Percentiles rank a stretch among this genome's conserved stretches.
phyloP scores from a whole-genome alignment of 2,329 filamentous ascomycete genomes.

The Aaosphaeria pasadenensis region DNA sequence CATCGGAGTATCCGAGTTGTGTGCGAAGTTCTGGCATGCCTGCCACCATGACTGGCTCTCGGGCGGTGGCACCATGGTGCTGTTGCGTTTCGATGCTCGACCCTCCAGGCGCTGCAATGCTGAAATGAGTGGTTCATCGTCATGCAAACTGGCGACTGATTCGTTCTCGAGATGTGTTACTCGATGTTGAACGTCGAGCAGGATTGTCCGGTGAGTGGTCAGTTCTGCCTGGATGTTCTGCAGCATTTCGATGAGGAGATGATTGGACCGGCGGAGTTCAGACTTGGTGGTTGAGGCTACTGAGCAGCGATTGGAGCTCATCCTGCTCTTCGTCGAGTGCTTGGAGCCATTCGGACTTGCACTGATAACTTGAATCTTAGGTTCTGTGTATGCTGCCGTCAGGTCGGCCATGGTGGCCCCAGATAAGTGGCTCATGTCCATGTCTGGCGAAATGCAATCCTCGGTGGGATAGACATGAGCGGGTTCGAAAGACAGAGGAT shows the following conservation, averaged over 20 bases:
- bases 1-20: slow-evolving; percentile 22
- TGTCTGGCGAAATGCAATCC: slow-evolving; percentile 5
- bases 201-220: slow-evolving; percentile 18
- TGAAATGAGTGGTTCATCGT: slow-evolving; percentile 5
- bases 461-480: slow-evolving; percentile 7
- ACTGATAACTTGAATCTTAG: slow-evolving; percentile 12
- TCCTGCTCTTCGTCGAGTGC: slow-evolving; percentile 2
- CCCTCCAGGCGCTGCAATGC: slow-evolving; percentile 12
- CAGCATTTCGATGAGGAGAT: slow-evolving; percentile 24
- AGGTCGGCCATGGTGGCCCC: slow-evolving; percentile 18
- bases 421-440: slow-evolving; percentile 19
- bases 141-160: slow-evolving; percentile 6
- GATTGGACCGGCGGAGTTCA: slow-evolving; percentile 20
- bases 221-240: slow-evolving; percentile 27
- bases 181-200: slow-evolving; percentile 27
- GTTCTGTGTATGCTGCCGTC: slow-evolving; percentile 4
- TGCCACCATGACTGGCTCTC: slow-evolving; percentile 25
- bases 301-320: slow-evolving; percentile 12
- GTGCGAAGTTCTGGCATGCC: slow-evolving; percentile 22
- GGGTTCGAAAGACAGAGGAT: slow-evolving; percentile 5
- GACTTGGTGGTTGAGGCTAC: slow-evolving; percentile 23
- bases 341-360: slow-evolving; percentile 4
- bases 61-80: slow-evolving; percentile 6
- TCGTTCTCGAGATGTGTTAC: slow-evolving; percentile 25
- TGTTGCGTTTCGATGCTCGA: slow-evolving; percentile 7